Evolutionary conservation across 2,329 filamentous ascomycete species (phyloP), one percentile per base, ranked within the genome.

Genomic region (Colletotrichum endophyticum): DNA sequence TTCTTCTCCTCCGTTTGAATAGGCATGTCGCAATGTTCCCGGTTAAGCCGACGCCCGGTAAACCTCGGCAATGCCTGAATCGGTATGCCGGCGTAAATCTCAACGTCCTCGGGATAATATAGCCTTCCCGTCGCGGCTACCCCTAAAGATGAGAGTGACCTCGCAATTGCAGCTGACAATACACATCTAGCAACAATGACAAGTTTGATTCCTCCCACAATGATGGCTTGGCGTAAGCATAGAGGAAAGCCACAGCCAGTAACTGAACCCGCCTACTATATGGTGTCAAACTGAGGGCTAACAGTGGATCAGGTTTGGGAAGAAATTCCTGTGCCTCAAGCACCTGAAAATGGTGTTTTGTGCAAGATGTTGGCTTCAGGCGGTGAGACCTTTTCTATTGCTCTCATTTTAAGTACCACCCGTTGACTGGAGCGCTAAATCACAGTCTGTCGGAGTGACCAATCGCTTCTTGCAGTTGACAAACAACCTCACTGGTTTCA

Each of bases 221-320:
- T 85, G 84, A 78, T 79, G 63, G 84, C 83, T 1, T 85, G 84
- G 84, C 80, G 82, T 53, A 84, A 84, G 73, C 81, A 84, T 64
- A 80, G 77, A 70, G 84, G 83, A 59, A 81, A 79, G 34, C 79
- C 79, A 2, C 77, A 79, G 19, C 81, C 82, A 19, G 79, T 81
- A 75, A 57, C 25, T 27, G 7, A 27, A 8, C 13, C 25, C 56
- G 56, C 16, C 27, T 59, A 12, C 13, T 28, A 28, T 25, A 19
- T 15, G 15, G 16, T 30, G 36, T 53, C 11, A 25, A 32, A 15
- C 27, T 32, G 32, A 30, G 44, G 44, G 61, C 36, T 62, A 36
- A 70, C 57, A 28, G 25, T 7, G 53, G 27, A 32, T n/a, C 15
- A 80, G 80, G 75, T 81, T 19, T 81, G 80, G 75, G 80, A 81